Evolutionary conservation across 768 basidiomycete genomes (phyloP).

Genomic region (Boletus vermiculosoides): DNA sequence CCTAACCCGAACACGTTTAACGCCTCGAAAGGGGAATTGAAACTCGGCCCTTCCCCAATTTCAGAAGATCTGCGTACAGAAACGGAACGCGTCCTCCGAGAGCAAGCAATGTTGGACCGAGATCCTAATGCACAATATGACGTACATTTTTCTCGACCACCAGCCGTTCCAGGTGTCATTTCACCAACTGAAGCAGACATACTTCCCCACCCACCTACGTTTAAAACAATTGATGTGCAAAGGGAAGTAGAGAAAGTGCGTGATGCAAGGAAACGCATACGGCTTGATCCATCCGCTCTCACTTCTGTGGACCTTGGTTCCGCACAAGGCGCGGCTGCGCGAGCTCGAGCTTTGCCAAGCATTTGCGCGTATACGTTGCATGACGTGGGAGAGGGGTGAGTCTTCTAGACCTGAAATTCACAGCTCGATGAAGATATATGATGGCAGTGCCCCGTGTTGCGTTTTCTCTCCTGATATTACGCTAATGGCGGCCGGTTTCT

Average conservation of each 20-base stretch:
- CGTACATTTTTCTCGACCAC: conserved; percentile 50
- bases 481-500: conserved; percentile 91
- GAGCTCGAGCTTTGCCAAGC: conserved; percentile 78
- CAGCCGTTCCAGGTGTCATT: conserved; percentile 51
- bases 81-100: conserved; percentile 73
- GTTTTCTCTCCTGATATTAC: conserved; percentile 90
- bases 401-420: conserved; percentile 1
- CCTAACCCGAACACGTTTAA: conserved; percentile 76
- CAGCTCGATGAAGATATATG: conserved; percentile 10
- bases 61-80: conserved; percentile 79
- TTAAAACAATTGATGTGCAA: conserved; percentile 84
- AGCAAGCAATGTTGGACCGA: conserved; percentile 75
- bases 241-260: conserved; percentile 87
- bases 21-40: conserved; percentile 69
- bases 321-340: conserved; percentile 51
- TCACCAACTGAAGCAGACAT: conserved; percentile 71
- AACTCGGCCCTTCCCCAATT: conserved; percentile 80
- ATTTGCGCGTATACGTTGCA: conserved; percentile 95
- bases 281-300: conserved; percentile 74
- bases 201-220: conserved; percentile 76
- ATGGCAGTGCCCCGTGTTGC: conserved; percentile 71
- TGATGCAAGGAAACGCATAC: conserved; percentile 89
- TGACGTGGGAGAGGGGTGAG: conserved; percentile 93
- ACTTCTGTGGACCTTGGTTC: conserved; percentile 56
- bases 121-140: conserved; percentile 69